phyloP scores from a whole-genome alignment of 306 rosid genomes.

The Adenanthera pavonina region DNA sequence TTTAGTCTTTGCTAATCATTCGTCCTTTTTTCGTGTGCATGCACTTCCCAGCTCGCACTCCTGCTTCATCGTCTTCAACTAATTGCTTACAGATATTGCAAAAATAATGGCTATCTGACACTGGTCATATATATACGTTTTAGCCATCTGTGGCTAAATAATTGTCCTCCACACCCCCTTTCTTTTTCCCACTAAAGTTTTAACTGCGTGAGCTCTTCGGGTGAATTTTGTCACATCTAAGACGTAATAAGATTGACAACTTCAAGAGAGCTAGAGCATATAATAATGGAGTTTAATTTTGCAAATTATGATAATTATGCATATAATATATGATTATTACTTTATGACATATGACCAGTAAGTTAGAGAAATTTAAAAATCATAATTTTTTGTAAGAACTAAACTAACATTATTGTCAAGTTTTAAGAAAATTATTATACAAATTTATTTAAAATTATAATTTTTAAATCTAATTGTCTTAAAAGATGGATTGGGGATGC shows the following conservation, averaged over 20 bases:
- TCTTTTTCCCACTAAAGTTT: slow-evolving; percentile 21
- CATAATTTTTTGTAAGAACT: too few species aligned
- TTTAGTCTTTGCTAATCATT: slow-evolving; percentile 39
- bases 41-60: slow-evolving; percentile 40
- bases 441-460: too few species aligned
- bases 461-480: too few species aligned
- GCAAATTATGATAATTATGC: background rate
- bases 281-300: background rate
- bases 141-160: slow-evolving; percentile 35
- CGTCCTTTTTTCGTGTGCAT: slow-evolving; percentile 41
- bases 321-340: too few species aligned
- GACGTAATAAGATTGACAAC: background rate
- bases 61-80: slow-evolving; percentile 39
- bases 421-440: too few species aligned
- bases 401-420: too few species aligned
- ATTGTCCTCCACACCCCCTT: slow-evolving; percentile 21
- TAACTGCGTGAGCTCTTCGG: slow-evolving; percentile 25
- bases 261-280: too few species aligned
- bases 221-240: slow-evolving; percentile 49
- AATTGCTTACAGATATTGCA: slow-evolving; percentile 25
- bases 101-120: slow-evolving; percentile 40
- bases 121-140: slow-evolving; percentile 42
- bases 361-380: too few species aligned
- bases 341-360: too few species aligned
- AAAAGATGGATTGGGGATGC: too few species aligned